phyloP scores from a whole-genome alignment of 2,329 filamentous ascomycete species.

The Amauroascus verrucosus region DNA sequence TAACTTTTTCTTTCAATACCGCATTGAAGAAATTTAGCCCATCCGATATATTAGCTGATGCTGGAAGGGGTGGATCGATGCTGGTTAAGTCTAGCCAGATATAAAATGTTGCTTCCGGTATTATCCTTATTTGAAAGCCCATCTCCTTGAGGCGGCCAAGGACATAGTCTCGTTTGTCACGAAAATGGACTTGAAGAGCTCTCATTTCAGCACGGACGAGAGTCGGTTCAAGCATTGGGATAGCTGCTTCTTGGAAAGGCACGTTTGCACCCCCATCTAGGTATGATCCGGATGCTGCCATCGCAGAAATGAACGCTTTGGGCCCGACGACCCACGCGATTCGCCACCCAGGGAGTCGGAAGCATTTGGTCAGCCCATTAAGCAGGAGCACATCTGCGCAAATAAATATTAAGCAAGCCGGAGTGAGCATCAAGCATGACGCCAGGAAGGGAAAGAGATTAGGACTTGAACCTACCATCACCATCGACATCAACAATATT shows the following conservation, averaged over 20 bases:
- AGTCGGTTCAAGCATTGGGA: constrained; percentile 81
- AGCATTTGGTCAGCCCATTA: constrained; percentile 91
- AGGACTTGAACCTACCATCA: constrained; percentile 39
- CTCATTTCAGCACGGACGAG: constrained; percentile 78
- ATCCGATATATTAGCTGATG: constrained; percentile 63
- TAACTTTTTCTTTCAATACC: constrained; percentile 85
- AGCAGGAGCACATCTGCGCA: constrained; percentile 72
- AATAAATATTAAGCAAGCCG: constrained; percentile 12
- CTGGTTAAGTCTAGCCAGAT: constrained; percentile 59
- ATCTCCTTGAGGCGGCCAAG: constrained; percentile 68
- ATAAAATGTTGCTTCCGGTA: constrained; percentile 91
- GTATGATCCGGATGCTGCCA: constrained; percentile 85
- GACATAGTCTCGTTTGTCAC: constrained; percentile 86
- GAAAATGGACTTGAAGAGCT: constrained; percentile 81
- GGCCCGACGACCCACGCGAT: constrained; percentile 94
- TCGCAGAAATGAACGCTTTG: constrained; percentile 91
- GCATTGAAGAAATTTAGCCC: constrained; percentile 96
- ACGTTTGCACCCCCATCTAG: constrained; percentile 91
- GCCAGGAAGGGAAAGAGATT: background rate
- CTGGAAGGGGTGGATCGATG: constrained; percentile 45
- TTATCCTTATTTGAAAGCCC: constrained; percentile 74
- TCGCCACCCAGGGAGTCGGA: constrained; percentile 90
- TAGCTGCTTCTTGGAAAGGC: constrained; percentile 87
- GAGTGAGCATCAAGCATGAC: too few relatives aligned
- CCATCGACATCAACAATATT: constrained; percentile 84